phyloP scores from a whole-genome alignment of 331 rosid species.

The Dryas integrifolia region DNA sequence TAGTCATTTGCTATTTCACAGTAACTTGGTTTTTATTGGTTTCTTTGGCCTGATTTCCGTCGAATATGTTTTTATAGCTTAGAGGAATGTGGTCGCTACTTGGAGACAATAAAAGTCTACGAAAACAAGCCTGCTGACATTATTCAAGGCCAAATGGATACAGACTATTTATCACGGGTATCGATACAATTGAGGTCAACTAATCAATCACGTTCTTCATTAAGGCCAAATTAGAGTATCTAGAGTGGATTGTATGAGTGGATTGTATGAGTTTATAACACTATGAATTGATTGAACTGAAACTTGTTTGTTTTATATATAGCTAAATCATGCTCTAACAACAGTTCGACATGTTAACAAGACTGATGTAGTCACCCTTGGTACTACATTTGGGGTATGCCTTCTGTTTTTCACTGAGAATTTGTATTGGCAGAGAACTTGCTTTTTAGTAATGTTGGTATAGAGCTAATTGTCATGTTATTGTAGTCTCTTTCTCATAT shows the following conservation, averaged over 20 bases:
- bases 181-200: conserved; percentile 9
- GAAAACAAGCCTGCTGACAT: conserved; percentile 97
- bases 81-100: conserved; percentile 98
- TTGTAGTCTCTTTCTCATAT: conserved; percentile 84
- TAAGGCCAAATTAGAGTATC: neutral
- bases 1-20: neutral
- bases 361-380: conserved; percentile 96
- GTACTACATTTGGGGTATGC: conserved; percentile 90
- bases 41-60: conserved; percentile 12
- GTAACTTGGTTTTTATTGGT: conserved; percentile 2
- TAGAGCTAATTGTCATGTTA: conserved; percentile 17
- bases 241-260: conserved; percentile 12
- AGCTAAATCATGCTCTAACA: conserved; percentile 79
- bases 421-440: neutral
- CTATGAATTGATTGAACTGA: conserved; percentile 22
- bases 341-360: conserved; percentile 91
- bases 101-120: conserved; percentile 91
- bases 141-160: conserved; percentile 97
- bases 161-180: conserved; percentile 95
- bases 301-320: conserved; percentile 31
- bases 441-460: conserved; percentile 5
- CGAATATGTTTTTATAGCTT: conserved; percentile 44
- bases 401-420: conserved; percentile 6
- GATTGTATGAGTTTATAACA: conserved; percentile 10
- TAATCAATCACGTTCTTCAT: conserved; percentile 5